Base-by-base conservation (phyloP, 352 stramenopile genomes). In the Blastocystis sp. region DNA sequence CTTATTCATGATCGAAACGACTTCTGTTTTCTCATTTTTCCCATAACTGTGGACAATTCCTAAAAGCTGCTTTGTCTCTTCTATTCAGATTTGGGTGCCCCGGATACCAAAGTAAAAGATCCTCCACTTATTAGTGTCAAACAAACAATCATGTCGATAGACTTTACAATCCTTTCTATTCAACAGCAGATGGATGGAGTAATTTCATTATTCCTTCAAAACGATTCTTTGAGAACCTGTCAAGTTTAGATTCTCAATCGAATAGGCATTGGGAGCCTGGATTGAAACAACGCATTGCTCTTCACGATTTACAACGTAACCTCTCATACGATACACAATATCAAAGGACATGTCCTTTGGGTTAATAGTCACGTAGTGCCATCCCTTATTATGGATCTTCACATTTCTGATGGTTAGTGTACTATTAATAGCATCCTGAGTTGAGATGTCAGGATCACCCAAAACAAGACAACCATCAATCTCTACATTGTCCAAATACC, bases 361-460 rank as follows among this genome's bases (percentile, higher is more conserved):
- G 42, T 88, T 74, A 12, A 90, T 73, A 2, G 81, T 35, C n/a
- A 89, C 87, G 69, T 90, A 89, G 1, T 90, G 74, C 89, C 91
- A 93, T 67, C 91, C 91, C 73, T 92, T 89, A 89, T 94, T 94
- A 63, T 90, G 88, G 0, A 94, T 90, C n/a, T 78, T 81, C 16
- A 93, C 90, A 21, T 88, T 90, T 39, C 92, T 88, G 77, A 94
- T 85, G 14, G 92, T 67, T 16, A 93, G 88, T 37, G 90, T 88
- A 43, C 92, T 92, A 90, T 94, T 91, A n/a, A n/a, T n/a, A n/a
- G n/a, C n/a, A n/a, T n/a, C n/a, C 21, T 94, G 80, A 63, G 93
- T 88, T 51, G 94, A 88, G 67, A 88, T 91, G 88, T 94, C 88
- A 65, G 91, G 88, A 89, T 94, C 91, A 46, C 92, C 89, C 73